These are phyloP conservation scores for Panicum hallii DNA, from an alignment of 202 grass and related monocot genomes.

Conservation along the genomic window DNA sequence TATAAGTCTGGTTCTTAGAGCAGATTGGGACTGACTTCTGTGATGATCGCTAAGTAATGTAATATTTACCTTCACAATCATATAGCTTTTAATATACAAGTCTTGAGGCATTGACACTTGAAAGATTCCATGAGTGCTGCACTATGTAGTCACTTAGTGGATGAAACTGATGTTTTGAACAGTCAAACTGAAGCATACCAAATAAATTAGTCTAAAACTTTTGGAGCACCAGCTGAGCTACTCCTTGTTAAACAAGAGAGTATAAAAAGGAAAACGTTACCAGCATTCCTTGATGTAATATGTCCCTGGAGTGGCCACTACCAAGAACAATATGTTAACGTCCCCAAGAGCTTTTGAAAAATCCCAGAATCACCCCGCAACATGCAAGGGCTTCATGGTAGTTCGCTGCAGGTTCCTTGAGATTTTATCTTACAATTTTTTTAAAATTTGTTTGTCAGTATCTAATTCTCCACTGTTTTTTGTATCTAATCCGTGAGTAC, in stretches of 20 bases:
- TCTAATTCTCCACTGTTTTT: neutral
- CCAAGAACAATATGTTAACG: neutral
- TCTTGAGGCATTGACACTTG: neutral
- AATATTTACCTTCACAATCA: neutral
- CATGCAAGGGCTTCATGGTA: neutral
- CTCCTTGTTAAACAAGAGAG: neutral
- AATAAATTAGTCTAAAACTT: neutral
- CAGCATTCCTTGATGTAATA: neutral
- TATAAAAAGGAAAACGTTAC: neutral
- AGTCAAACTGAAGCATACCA: neutral
- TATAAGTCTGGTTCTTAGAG: neutral
- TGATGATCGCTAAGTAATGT: neutral
- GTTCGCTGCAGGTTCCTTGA: neutral
- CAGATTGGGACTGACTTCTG: neutral
- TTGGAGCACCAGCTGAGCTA: neutral
- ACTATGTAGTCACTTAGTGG: neutral
- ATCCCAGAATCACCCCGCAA: neutral
- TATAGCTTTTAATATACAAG: neutral
- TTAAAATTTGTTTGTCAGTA: neutral
- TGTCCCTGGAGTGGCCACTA: neutral
- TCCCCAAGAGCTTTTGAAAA: neutral
- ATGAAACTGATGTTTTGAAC: neutral
- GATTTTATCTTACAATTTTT: neutral
- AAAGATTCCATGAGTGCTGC: conserved; percentile 10
- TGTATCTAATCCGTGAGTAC: neutral